phyloP scores from a whole-genome alignment of 495 filamentous ascomycete genomes.

The Penicillium angulare region DNA sequence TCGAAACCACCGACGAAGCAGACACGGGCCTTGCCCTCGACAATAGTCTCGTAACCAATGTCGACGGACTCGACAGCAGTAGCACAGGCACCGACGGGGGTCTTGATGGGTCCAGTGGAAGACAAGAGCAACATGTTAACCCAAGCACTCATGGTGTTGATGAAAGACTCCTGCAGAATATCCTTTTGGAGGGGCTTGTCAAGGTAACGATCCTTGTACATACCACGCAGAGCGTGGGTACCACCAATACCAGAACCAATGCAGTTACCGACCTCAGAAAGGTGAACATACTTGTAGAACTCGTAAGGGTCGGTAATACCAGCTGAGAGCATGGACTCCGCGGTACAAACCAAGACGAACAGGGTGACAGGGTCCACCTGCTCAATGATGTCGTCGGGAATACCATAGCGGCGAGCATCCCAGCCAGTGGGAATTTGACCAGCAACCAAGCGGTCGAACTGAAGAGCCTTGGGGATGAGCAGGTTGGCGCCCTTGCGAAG shows the following conservation, averaged over 20 bases:
- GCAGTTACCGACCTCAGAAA: constrained; percentile 98
- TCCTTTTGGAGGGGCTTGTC: constrained; percentile 99
- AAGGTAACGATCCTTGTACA: constrained; percentile 97
- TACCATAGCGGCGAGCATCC: constrained; percentile 91
- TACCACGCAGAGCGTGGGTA: constrained; percentile 84
- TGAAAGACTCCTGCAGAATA: constrained; percentile 98
- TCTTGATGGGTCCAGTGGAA: constrained; percentile 97
- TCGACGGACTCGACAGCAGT: constrained; percentile 97
- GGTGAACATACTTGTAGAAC: constrained; percentile 99
- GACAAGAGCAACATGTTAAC: constrained; percentile 98
- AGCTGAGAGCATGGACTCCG: constrained; percentile 82
- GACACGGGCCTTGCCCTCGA: constrained; percentile 94
- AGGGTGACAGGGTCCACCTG: constrained; percentile 97
- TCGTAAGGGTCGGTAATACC: constrained; percentile 99
- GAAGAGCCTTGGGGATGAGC: constrained; percentile 92
- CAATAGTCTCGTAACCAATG: constrained; percentile 95
- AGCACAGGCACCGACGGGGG: constrained; percentile 94
- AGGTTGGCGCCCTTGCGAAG: constrained; percentile 92
- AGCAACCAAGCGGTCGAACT: constrained; percentile 95
- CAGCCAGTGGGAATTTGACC: constrained; percentile 96
- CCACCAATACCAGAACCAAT: constrained; percentile 97
- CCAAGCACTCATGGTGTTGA: constrained; percentile 99
- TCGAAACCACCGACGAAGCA: constrained; percentile 99
- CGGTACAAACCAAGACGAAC: constrained; percentile 89
- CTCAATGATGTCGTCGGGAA: constrained; percentile 95